A percentile compares a stretch with the other conserved stretches of the same genome.
Conservation (phyloP, 257 asterid genomes). For the Solanum etuberosum region DNA sequence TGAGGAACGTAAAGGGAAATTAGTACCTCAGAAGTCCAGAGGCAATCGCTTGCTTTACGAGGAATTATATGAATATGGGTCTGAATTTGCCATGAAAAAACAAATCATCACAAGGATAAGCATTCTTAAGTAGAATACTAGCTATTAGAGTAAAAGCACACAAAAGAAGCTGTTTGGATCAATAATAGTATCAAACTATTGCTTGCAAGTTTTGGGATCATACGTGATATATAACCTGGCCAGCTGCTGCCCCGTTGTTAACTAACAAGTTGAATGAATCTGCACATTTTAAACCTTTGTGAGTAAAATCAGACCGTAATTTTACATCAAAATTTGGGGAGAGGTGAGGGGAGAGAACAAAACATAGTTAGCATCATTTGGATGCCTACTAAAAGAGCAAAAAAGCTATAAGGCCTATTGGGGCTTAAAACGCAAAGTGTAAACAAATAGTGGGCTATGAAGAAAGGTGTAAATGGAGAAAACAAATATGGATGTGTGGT, state of each 20-base stretch:
- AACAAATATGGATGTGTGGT: neutral
- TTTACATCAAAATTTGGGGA: neutral
- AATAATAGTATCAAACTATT: neutral
- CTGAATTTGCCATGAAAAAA: conserved; percentile 38
- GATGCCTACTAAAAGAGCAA: neutral
- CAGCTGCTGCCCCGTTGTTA: conserved; percentile 90
- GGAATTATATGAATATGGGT: conserved; percentile 97
- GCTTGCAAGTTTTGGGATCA: conserved; percentile 2
- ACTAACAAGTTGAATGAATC: conserved; percentile 95
- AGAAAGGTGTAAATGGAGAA: neutral
- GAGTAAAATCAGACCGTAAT: neutral
- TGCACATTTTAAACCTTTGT: conserved; percentile 14
- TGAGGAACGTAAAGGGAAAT: neutral
- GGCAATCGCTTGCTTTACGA: conserved; percentile 74
- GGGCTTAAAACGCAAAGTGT: neutral
- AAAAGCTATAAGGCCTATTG: neutral
- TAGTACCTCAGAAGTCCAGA: conserved; percentile 89
- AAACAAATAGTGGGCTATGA: neutral
- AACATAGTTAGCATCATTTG: neutral
- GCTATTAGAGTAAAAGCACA: neutral
- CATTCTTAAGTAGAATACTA: neutral
- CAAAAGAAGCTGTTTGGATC: neutral
- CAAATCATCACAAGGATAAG: conserved; percentile 3
- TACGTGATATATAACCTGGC: conserved; percentile 92
- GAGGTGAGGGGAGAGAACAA: neutral